Conservation (phyloP, 2,329 filamentous ascomycete species). For the Clonostachys solani region DNA sequence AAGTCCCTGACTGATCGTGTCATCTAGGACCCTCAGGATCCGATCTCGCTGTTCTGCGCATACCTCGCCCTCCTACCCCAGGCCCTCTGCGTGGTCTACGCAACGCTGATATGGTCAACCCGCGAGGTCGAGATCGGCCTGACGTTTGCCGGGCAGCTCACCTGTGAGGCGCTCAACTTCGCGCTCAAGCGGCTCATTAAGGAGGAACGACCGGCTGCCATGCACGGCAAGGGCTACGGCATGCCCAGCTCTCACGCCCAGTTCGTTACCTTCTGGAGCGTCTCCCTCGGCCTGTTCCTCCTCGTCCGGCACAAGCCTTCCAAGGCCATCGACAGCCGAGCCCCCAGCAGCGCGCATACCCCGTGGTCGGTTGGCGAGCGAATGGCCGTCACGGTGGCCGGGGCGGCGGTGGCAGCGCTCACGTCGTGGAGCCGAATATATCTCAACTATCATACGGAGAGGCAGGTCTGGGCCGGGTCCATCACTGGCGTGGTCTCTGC, state of each 20-base stretch:
- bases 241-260: constrained; percentile 96
- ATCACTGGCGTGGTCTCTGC: constrained; percentile 68
- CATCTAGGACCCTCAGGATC: constrained; percentile 70
- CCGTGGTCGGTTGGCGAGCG: constrained; percentile 62
- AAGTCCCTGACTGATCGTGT: neutral
- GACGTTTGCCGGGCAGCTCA: constrained; percentile 89
- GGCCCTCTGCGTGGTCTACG: constrained; percentile 84
- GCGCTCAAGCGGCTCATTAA: constrained; percentile 85
- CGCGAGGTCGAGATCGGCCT: constrained; percentile 85
- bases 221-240: constrained; percentile 90
- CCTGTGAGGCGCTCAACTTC: constrained; percentile 90
- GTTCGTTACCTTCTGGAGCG: constrained; percentile 87
- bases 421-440: constrained; percentile 86
- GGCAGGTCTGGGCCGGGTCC: constrained; percentile 80
- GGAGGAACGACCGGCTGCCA: constrained; percentile 81
- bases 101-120: constrained; percentile 83
- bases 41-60: constrained; percentile 80
- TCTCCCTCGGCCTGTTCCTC: constrained; percentile 81
- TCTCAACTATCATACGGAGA: constrained; percentile 84
- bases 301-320: constrained; percentile 70
- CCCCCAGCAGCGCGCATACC: constrained; percentile 11
- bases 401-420: constrained; percentile 55
- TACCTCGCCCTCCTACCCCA: constrained; percentile 94
- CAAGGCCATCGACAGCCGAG: constrained; percentile 11
- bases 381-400: constrained; percentile 44